Base-by-base conservation (phyloP, 169 alveolate genomes). In the Plasmodium vinckei region DNA sequence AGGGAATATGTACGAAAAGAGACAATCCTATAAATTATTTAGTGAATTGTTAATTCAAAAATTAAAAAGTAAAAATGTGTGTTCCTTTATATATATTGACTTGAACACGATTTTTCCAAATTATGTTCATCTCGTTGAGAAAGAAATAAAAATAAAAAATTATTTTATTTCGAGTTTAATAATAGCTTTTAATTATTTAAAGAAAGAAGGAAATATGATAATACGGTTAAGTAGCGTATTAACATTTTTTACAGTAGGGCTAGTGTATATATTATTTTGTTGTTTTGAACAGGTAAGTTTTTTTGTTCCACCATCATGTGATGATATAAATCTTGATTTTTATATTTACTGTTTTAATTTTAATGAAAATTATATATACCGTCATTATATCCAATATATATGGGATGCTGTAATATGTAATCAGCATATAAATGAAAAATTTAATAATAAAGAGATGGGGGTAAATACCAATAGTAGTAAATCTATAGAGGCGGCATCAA, bases 301-400 rank as follows among this genome's bases (percentile, higher is more conserved):
- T 54, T 86, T 86, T 47, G 5, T 86, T 2, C 91, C 91, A 9
- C 91, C 91, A 9, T 69, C 91, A 17, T 86, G 91, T 70, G 91
- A 86, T 57, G 91, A 70, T 46, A 68, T 70, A 23, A 54, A 71
- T 12, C 60, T 86, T 51, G 84, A 72, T 27, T 69, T 86, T 12
- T 86, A 69, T 23, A 46, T 86, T 12, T 86, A 60, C 64, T 86
- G 91, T 60, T 3, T 47, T 13, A 65, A 39, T 53, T 86, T 86
- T n/a, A 49, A 64, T 70, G 91, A 51, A 44, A 57, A 86, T 72
- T 86, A 70, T 53, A 64, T 86, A 51, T 86, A 86, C 49, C 63
- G 91, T 1, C 91, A 86, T 63, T 86, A 86, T 25, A 49, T 86
- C 19, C 91, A 86, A 25, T 86, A 57, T 39, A 49, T 86, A 39